Evolutionary conservation across 2,329 filamentous ascomycete species (phyloP), one percentile per base, ranked within the genome.

Genomic region (Pseudogymnoascus sp.): DNA sequence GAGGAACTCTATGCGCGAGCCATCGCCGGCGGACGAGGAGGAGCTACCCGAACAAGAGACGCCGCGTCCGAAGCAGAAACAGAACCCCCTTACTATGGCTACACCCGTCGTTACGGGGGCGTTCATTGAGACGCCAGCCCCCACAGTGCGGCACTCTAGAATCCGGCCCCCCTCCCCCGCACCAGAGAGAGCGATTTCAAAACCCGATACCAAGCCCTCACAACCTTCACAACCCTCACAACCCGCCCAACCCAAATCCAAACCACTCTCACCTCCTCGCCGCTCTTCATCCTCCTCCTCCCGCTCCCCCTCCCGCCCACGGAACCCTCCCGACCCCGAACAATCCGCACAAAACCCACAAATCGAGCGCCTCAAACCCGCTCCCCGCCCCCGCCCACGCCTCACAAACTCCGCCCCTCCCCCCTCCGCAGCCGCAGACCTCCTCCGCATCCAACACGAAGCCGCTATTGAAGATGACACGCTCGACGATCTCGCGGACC

Each of bases 71-170:
- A 42, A 21, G 38, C 38, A 42, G 10, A 68, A 67, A 38, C 29
- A 40, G 19, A 65, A 71, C 61, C 65, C 65, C n/a, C 60, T 70
- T 31, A 62, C 68, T 8, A 63, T 69, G 56, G 69, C 69, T 40
- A 73, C 71, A 21, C 71, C 71, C 14, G 68, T 64, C 64, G 70
- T 72, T 10, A 70, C 68, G 26, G 71, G 71, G 33, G 71, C 70
- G 19, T 72, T 65, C 42, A 68, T 72, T n/a, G 70, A 72, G 21
- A 72, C 71, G 53, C 71, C 78, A 3, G 74, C 70, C 56, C 74
- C 69, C 38, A 74, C 70, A 47, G 69, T 73, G 21, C 66, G 67
- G 38, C 74, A 73, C 19, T 78, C 69, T 0, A 77, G 64, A 14
- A 76, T 74, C 1, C 70, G 21, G 8, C 56, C 31, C 2, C 38